Conservation (phyloP, 2,329 filamentous ascomycete species). For the Trichoderma sp. region DNA sequence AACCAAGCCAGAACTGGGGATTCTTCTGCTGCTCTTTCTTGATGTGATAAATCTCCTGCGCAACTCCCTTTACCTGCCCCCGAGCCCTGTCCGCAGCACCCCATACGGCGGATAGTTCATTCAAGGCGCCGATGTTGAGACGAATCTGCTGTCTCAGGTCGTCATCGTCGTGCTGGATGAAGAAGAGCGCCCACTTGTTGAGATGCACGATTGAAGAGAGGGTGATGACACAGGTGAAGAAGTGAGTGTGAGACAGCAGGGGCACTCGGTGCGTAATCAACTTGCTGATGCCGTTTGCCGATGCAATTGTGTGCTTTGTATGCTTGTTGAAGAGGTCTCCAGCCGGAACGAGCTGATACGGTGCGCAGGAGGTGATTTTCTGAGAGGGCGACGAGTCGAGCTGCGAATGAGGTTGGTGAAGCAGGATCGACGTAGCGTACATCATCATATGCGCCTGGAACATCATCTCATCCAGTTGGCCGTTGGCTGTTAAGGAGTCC, state of each 20-base stretch:
- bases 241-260: conserved; percentile 74
- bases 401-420: conserved; percentile 79
- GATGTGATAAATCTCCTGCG: conserved; percentile 69
- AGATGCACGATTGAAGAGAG: conserved; percentile 80
- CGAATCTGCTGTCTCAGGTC: conserved; percentile 73
- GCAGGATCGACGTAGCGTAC: conserved; percentile 66
- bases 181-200: conserved; percentile 72
- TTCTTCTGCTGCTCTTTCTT: conserved; percentile 59
- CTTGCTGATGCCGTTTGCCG: conserved; percentile 75
- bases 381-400: conserved; percentile 63
- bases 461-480: conserved; percentile 82
- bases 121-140: conserved; percentile 75
- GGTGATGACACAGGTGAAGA: conserved; percentile 80
- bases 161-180: conserved; percentile 62
- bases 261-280: conserved; percentile 73
- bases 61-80: conserved; percentile 73
- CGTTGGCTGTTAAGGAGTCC: conserved; percentile 67
- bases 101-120: conserved; percentile 70
- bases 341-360: conserved; percentile 53
- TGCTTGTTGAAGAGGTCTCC: conserved; percentile 63
- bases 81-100: conserved; percentile 69
- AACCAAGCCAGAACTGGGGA: conserved; percentile 57
- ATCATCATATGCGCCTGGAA: conserved; percentile 87
- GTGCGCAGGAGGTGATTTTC: conserved; percentile 66
- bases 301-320: conserved; percentile 77